Percentiles rank a stretch among this genome's conserved stretches.
Conservation (phyloP, 306 rosid species). For the Trichosanthes cucumerina region DNA sequence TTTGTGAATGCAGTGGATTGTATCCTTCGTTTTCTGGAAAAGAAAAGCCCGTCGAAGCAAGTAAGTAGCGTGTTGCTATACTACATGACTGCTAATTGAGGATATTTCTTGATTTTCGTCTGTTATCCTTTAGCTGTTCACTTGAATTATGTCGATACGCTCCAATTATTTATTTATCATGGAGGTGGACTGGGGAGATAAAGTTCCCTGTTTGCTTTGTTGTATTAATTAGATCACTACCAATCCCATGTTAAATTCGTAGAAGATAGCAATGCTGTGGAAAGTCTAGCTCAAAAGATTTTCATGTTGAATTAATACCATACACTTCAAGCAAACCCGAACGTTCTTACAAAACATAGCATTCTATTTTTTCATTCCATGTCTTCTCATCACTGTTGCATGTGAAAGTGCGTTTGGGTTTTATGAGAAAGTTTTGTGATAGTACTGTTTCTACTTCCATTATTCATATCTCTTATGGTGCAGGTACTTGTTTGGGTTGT, state of each 20-base stretch:
- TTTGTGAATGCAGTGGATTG: constrained; percentile 48
- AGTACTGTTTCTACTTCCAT: not conserved
- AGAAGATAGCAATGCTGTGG: not conserved
- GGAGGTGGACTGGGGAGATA: not conserved
- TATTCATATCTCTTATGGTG: constrained; percentile 10
- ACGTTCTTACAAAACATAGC: not conserved
- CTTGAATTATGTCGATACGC: not conserved
- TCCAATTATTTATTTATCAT: not conserved
- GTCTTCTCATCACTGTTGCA: not conserved
- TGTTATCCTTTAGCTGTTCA: not conserved
- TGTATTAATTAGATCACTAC: not conserved
- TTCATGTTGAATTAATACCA: not conserved
- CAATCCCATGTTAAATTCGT: not conserved
- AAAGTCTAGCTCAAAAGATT: not conserved
- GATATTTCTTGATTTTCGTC: not conserved
- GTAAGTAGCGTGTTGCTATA: constrained; percentile 42
- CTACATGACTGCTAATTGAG: not conserved
- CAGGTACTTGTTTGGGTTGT: constrained; percentile 65
- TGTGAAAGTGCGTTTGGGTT: not conserved
- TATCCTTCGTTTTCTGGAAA: constrained; percentile 66
- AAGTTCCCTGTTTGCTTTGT: not conserved
- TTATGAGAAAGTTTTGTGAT: not conserved
- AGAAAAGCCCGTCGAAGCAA: constrained; percentile 68
- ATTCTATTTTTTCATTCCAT: not conserved
- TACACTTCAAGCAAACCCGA: not conserved